Percentiles rank a stretch among this genome's conserved stretches.
phyloP scores from a whole-genome alignment of 169 alveolate species.

The Babesia caballi region DNA sequence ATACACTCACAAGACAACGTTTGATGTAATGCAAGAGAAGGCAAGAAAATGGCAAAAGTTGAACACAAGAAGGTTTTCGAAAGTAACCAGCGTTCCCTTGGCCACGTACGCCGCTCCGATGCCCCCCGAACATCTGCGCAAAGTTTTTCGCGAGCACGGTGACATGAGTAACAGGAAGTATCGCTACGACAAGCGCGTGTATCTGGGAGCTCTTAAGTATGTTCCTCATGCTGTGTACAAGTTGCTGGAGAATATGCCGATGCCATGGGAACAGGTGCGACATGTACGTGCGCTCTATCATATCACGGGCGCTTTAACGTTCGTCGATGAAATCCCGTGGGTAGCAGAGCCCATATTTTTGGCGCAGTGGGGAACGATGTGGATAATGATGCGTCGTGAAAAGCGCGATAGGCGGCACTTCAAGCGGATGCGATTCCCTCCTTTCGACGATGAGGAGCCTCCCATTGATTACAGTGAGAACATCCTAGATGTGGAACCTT shows the following conservation, averaged over 20 bases:
- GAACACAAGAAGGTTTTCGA: slow-evolving; percentile 61
- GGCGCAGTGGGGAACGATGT: slow-evolving; percentile 99
- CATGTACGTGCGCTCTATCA: slow-evolving; percentile 96
- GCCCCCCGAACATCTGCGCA: slow-evolving; percentile 99
- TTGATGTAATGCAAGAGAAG: slow-evolving; percentile 71
- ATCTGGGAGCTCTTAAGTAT: slow-evolving; percentile 97
- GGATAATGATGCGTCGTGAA: slow-evolving; percentile 99
- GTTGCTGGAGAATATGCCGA: slow-evolving; percentile 96
- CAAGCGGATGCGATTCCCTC: slow-evolving; percentile 99
- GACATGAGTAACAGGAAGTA: slow-evolving; percentile 95
- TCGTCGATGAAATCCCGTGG: slow-evolving; percentile 97
- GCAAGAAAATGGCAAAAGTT: slow-evolving; percentile 67
- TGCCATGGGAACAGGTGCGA: slow-evolving; percentile 98
- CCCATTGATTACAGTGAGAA: slow-evolving; percentile 99
- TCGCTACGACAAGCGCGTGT: slow-evolving; percentile 95
- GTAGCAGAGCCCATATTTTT: slow-evolving; percentile 98
- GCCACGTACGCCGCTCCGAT: slow-evolving; percentile 74
- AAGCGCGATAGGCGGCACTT: slow-evolving; percentile 99
- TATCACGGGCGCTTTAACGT: slow-evolving; percentile 99
- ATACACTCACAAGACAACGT: slow-evolving; percentile 16
- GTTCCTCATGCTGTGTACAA: slow-evolving; percentile 99
- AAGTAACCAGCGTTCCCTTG: neutral
- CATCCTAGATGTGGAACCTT: slow-evolving; percentile 97
- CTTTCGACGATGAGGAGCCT: slow-evolving; percentile 99
- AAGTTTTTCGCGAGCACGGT: slow-evolving; percentile 97